Evolutionary conservation across 1,139 yeast genomes (phyloP), one percentile per base, ranked within the genome.

Genomic region (Magnusiomyces starmeri): DNA sequence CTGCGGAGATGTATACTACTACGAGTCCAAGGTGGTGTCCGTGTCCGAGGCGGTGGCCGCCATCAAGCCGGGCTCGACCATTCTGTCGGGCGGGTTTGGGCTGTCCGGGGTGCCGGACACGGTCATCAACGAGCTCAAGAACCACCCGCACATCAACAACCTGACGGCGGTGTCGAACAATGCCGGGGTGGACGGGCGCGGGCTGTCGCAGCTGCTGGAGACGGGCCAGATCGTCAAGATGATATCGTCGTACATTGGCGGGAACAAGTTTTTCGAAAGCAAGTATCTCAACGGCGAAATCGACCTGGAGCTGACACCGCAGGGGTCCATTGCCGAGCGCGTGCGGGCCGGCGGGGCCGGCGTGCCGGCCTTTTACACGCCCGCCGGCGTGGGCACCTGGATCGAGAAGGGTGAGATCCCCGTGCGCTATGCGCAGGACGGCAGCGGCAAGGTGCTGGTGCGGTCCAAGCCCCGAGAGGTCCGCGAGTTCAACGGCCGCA

Each of bases 341-440:
- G 68, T 71, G 29, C 64, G 80, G 35, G 78, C 80, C n/a, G 79
- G 75, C 12, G 76, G 72, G 21, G 72, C 79, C 3, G 79, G 79
- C 18, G 66, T 75, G 18, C 79, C 79, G 1, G 79, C 78, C 1
- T 75, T 73, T 55, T 76, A 69, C 60, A 71, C 78, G 2, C 73
- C 78, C 1, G 74, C 79, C 1, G 80, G 79, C 24, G 77, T 69
- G n/a, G 74, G 74, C 34, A 76, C 80, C 25, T 74, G 78, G 78
- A 65, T 76, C 43, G 76, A 76, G 59, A 69, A 74, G 54, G 80
- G 79, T 21, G 69, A 74, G 56, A 62, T 76, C 51, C 79, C 80
- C 2, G 67, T 75, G 9, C 62, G 71, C 52, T 75, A 74, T 59
- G 60, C 62, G 26, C 54, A 58, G 18, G 61, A 65, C 43, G 72